Base-by-base conservation (phyloP, 352 stramenopile species). In the Globisporangium alternatum region DNA sequence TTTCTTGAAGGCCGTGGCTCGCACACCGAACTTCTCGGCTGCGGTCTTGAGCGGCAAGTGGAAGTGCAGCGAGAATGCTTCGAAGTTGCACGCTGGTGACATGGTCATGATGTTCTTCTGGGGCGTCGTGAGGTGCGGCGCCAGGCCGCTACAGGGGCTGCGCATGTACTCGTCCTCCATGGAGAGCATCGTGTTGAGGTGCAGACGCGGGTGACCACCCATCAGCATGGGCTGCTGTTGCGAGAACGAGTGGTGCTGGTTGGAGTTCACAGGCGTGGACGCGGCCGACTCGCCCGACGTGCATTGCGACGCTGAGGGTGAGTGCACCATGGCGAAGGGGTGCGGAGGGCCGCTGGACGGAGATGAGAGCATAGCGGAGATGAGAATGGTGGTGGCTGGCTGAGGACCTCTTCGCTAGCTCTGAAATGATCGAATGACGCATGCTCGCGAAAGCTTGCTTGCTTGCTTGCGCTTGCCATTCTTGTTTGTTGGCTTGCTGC, bases 1-100 rank as follows among this genome's bases (percentile, higher is more conserved):
- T 2, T 28, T 28, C 25, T 28, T 28, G 25, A 28, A 28, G 25
- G 25, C 25, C 25, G 25, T 28, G 25, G 25, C 25, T 1, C 25
- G 25, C 25, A 28, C 25, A 28, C 25, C 25, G 25, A 28, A 28
- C 25, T 28, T 28, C 25, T 28, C 25, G 25, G 25, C 25, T 2
- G 25, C 25, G 25, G 25, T 28, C 25, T 28, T 28, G 25, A 28
- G 25, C 25, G 25, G 25, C 25, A 28, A 2, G 25, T 28, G 25
- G 2, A 28, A 28, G 25, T 28, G 25, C 25, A 28, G 25, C 2
- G 25, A 28, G 25, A 28, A 28, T 28, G 82, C 81, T 51, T 87
- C 75, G 45, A 91, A 91, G 70, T 84, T 91, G 73, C 82, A 86
- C 28, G 68, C 70, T 0, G 81, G 80, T 8, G 77, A 83, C 68